Evolutionary conservation across 2,329 filamentous ascomycete genomes (phyloP).

Genomic region (Cordyceps cateniannulata): DNA sequence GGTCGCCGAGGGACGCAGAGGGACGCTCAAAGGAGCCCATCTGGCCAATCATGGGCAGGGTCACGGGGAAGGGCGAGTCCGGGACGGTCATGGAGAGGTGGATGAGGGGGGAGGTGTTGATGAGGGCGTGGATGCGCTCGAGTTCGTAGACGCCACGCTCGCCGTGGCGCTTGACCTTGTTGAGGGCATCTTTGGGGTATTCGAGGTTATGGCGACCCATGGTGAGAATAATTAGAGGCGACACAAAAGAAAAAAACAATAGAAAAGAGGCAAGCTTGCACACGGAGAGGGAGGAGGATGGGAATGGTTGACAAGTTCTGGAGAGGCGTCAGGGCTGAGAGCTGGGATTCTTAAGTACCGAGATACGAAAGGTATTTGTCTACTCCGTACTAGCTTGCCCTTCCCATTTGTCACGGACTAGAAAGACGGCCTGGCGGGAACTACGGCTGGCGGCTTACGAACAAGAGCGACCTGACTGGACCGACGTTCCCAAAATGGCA

Average conservation of each 20-base stretch:
- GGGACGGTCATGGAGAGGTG: slow-evolving; percentile 70
- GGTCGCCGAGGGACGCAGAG: slow-evolving; percentile 53
- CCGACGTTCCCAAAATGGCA: neutral
- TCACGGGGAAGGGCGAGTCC: slow-evolving; percentile 63
- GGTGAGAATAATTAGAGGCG: neutral
- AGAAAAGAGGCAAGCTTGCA: neutral
- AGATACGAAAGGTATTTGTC: neutral
- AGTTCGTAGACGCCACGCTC: slow-evolving; percentile 64
- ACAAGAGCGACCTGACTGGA: neutral
- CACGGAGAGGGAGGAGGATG: neutral
- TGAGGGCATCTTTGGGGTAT: slow-evolving; percentile 58
- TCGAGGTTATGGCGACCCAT: slow-evolving; percentile 38
- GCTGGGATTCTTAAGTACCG: neutral
- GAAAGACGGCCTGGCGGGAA: neutral
- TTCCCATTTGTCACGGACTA: neutral
- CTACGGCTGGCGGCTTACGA: neutral
- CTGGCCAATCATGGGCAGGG: slow-evolving; percentile 80
- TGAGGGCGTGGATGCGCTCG: slow-evolving; percentile 64
- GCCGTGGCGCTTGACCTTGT: slow-evolving; percentile 62
- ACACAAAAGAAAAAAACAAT: neutral
- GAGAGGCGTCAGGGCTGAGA: neutral
- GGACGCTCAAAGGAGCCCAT: slow-evolving; percentile 66
- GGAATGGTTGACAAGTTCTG: neutral
- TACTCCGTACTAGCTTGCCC: neutral
- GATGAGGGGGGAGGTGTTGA: slow-evolving; percentile 68